Base-by-base conservation (phyloP, 768 basidiomycete genomes). In the Thelephora aurantiotincta region DNA sequence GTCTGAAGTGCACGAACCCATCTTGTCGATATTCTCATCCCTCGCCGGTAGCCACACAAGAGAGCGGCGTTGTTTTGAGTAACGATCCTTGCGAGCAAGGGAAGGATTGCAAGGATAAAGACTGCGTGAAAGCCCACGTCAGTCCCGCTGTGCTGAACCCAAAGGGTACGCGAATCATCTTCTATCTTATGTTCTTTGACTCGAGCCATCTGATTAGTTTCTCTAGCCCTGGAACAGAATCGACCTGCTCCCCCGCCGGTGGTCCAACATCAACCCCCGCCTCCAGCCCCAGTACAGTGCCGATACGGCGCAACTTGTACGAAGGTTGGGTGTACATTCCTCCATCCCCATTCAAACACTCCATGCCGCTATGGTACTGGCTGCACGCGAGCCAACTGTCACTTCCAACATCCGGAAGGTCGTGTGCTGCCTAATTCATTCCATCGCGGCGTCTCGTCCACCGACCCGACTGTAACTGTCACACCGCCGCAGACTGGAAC, bases 11-110 rank as follows among this genome's bases (percentile, higher is more conserved):
- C 65, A 84, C 82, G 44, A 94, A 97, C 61, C 71, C 84, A 0
- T 71, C 81, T 42, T 99, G 96, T 63, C 73, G 84, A 14, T 98
- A 79, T 63, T 89, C 90, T 7, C 96, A 99, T 62, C 93, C 96
- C 4, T 91, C 87, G 7, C 96, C 96, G n/a, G 89, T 92, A 2
- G 93, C 96, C 5, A 96, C 94, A 14, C 73, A 84, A 30, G 91
- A 94, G 65, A 92, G 86, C 56, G 96, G 93, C 7, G 75, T 99
- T 52, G 96, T 98, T 1, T 70, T 99, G 48, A 94, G 87, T 56
- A 91, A 87, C 49, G 94, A 98, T 49, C 71, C 89, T 16, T 99
- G 96, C 63, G 87, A 92, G 56, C 78, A 82, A 44, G 88, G 88
- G 14, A 84, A 80, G 59, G 69, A 82, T 42, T 99, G 96, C 64